phyloP scores from a whole-genome alignment of 805 yeast species.

The Kodamaea sagamina region DNA sequence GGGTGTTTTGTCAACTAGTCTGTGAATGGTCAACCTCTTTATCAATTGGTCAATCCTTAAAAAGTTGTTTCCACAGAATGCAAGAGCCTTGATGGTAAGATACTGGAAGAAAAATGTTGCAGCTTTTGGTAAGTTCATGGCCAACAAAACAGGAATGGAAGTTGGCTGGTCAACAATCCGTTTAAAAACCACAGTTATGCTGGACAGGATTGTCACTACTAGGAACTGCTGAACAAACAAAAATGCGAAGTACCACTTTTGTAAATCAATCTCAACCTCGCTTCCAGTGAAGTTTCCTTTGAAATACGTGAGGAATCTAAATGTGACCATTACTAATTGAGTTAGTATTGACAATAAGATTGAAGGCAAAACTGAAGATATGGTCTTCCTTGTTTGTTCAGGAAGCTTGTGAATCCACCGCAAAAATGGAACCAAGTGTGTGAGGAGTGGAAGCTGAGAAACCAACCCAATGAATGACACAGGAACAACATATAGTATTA shows the following conservation, averaged over 20 bases:
- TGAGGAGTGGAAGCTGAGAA: constrained; percentile 69
- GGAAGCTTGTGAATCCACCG: constrained; percentile 60
- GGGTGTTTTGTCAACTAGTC: constrained; percentile 57
- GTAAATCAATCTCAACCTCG: constrained; percentile 68
- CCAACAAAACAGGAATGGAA: constrained; percentile 69
- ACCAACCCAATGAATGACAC: constrained; percentile 77
- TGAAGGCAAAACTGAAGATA: constrained; percentile 70
- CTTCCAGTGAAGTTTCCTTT: constrained; percentile 65
- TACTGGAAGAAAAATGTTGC: constrained; percentile 84
- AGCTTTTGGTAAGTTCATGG: constrained; percentile 79
- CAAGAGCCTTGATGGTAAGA: constrained; percentile 69
- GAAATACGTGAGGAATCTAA: constrained; percentile 52
- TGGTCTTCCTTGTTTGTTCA: constrained; percentile 48
- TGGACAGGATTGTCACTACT: constrained; percentile 83
- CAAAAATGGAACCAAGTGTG: constrained; percentile 60
- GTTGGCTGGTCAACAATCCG: constrained; percentile 69
- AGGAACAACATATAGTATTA: constrained; percentile 72
- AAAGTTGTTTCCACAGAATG: constrained; percentile 72
- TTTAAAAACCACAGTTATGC: constrained; percentile 63
- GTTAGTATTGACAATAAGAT: constrained; percentile 63
- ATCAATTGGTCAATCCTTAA: constrained; percentile 58
- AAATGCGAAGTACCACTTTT: constrained; percentile 75
- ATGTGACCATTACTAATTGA: constrained; percentile 58
- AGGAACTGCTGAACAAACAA: constrained; percentile 80
- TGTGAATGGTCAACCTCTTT: constrained; percentile 35